Evolutionary conservation across 106 monocot species (phyloP).

Genomic region (Acanthochlamys bracteata): DNA sequence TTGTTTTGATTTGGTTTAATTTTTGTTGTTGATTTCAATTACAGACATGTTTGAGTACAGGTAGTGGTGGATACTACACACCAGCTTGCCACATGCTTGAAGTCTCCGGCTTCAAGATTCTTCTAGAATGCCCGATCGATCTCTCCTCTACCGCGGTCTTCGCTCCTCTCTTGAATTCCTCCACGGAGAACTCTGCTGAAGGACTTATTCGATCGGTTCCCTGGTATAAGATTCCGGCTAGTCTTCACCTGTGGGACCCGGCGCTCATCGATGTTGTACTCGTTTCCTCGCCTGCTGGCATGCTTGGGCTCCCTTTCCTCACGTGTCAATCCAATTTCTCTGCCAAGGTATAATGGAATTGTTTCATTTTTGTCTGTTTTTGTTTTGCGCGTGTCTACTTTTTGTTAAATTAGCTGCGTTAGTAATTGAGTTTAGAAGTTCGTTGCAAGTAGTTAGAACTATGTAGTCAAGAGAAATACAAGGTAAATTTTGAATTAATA

Average conservation of each 20-base stretch:
- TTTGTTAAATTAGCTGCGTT: too few relatives aligned
- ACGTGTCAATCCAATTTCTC: constrained; percentile 43
- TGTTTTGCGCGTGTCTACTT: too few relatives aligned
- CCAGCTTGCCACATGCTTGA: constrained; percentile 72
- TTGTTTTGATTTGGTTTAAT: too few relatives aligned
- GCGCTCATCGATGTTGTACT: constrained; percentile 71
- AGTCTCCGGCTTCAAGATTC: constrained; percentile 57
- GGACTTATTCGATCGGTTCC: constrained; percentile 46
- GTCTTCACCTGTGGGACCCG: constrained; percentile 44
- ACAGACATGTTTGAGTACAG: constrained; percentile 71
- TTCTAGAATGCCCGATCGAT: constrained; percentile 89
- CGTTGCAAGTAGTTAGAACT: too few relatives aligned
- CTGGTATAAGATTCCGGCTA: constrained; percentile 46
- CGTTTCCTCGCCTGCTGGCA: constrained; percentile 60
- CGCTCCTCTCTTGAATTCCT: constrained; percentile 32
- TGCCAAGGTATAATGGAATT: constrained; percentile 27
- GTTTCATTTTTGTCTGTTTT: too few relatives aligned
- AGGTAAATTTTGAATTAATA: too few relatives aligned
- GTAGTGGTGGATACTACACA: constrained; percentile 44
- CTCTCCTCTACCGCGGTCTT: constrained; percentile 73
- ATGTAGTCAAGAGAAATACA: too few relatives aligned
- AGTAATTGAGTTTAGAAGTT: too few relatives aligned
- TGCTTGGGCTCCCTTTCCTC: constrained; percentile 91
- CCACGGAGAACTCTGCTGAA: background rate
- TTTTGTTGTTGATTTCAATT: too few relatives aligned